These are phyloP conservation scores for Coprinopsis sp. DNA, from an alignment of 768 basidiomycete species.

Conservation along the genomic window DNA sequence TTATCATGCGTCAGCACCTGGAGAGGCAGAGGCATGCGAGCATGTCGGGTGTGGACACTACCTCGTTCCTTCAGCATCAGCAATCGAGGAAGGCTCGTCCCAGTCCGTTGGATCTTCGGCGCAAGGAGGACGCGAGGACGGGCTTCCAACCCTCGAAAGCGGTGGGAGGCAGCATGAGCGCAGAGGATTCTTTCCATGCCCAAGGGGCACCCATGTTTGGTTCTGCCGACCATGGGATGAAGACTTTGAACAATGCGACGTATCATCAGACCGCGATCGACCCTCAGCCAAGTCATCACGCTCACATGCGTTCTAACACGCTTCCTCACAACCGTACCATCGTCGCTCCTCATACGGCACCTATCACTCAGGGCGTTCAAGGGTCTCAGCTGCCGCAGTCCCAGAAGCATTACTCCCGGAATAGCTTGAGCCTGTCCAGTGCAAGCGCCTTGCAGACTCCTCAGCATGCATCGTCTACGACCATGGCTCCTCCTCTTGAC, in stretches of 20 bases:
- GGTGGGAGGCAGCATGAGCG: slow-evolving; percentile 16
- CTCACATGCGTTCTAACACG: slow-evolving; percentile 6
- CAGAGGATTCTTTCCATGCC: slow-evolving; percentile 36
- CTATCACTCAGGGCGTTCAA: slow-evolving; percentile 1
- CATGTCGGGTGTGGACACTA: slow-evolving; percentile 19
- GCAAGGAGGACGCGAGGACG: background rate
- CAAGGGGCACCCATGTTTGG: slow-evolving; percentile 2
- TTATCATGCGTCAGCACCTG: slow-evolving; percentile 55
- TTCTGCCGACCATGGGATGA: slow-evolving; percentile 4
- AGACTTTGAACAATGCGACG: slow-evolving; percentile 7
- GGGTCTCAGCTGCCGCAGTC: background rate
- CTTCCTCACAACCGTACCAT: slow-evolving; percentile 4
- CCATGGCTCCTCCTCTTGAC: slow-evolving; percentile 18
- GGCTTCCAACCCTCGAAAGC: slow-evolving; percentile 9
- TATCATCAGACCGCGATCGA: slow-evolving; percentile 6
- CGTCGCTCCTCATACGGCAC: background rate
- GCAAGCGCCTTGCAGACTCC: slow-evolving; percentile 26
- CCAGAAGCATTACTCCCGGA: slow-evolving; percentile 15
- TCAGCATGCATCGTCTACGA: slow-evolving; percentile 27
- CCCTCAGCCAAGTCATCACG: background rate
- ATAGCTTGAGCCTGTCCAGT: slow-evolving; percentile 41
- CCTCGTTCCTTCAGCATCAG: slow-evolving; percentile 14
- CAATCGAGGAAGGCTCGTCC: slow-evolving; percentile 12
- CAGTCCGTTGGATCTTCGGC: slow-evolving; percentile 10
- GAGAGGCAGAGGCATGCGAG: slow-evolving; percentile 16